Base-by-base conservation (phyloP, 352 stramenopile genomes). In the Phytophthora pistaciae region DNA sequence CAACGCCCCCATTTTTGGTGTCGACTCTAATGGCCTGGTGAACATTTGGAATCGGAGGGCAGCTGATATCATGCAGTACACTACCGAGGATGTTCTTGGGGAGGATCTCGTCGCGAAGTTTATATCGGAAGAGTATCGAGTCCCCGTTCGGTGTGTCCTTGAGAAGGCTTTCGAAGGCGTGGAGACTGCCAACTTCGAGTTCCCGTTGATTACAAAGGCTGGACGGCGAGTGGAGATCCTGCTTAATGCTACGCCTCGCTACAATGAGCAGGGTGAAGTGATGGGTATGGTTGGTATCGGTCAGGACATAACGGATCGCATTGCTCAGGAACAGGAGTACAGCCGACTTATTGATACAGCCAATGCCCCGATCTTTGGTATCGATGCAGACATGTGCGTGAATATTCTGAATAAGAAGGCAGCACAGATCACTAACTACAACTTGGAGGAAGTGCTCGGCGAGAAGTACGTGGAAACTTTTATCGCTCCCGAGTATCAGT, bases 41-140 rank as follows among this genome's bases (percentile, higher is more conserved):
- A 93, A 94, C 42, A 92, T 92, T 58, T 91, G 88, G 88, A 95
- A 96, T 59, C 70, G 87, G 6, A 92, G 91, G 62, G 88, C 82
- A 50, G 81, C 78, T 13, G 76, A 96, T 49, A 90, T 94, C 56
- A 96, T 86, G 31, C 84, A 93, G 27, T 95, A 93, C 56, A 80
- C 78, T 8, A 84, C 76, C 21, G 71, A 84, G 38, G 82, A 95
- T 38, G 87, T 92, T 11, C 72, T 91, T 23, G 82, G 82, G 1
- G 75, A 86, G 54, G 84, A 88, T 57, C 65, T 93, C 0, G 86
- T 93, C 25, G 83, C 85, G 5, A 85, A 85, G 23, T 96, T 96
- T 74, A 93, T 93, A 25, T 80, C 79, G 13, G 49, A 80, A 52
- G 82, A 91, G 21, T 90, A 89, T 57, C 64, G 77, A n/a, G 68